Conservation (phyloP, 2,329 filamentous ascomycete species). For the Xylariaceae sp. region DNA sequence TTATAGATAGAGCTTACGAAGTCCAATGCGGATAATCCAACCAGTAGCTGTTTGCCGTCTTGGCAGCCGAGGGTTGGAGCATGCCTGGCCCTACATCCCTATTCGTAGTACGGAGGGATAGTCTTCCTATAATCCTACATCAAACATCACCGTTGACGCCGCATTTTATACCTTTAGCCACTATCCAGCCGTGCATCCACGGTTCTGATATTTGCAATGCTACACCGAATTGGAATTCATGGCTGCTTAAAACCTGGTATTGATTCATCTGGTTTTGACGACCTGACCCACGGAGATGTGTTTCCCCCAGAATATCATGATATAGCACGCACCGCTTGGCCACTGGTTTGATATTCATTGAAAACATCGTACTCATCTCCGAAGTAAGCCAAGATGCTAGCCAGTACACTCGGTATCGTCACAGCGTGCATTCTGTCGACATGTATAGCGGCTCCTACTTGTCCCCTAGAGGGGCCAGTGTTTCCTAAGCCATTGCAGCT, state of each 20-base stretch:
- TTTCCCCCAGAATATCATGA: too few species aligned
- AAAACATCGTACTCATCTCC: too few species aligned
- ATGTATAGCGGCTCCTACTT: conserved; percentile 29
- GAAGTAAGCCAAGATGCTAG: conserved; percentile 14
- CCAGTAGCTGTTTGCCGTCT: background rate
- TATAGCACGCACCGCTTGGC: too few species aligned
- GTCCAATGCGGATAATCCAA: background rate
- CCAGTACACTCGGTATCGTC: conserved; percentile 7
- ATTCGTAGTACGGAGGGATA: background rate
- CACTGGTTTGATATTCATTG: too few species aligned
- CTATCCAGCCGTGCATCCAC: background rate
- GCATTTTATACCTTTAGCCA: background rate
- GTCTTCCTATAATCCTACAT: background rate
- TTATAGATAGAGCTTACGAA: background rate
- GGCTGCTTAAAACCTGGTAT: too few species aligned
- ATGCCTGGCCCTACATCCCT: background rate
- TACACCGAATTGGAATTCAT: too few species aligned
- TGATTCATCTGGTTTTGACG: too few species aligned
- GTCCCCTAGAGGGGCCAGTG: conserved; percentile 37
- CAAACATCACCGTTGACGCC: background rate
- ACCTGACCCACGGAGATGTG: too few species aligned
- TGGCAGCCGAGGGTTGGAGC: background rate
- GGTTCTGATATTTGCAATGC: background rate
- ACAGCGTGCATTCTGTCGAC: conserved; percentile 20
- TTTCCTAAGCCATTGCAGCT: conserved; percentile 36